Base-by-base conservation (phyloP, 2,329 filamentous ascomycete genomes). In the Didymella sp. region DNA sequence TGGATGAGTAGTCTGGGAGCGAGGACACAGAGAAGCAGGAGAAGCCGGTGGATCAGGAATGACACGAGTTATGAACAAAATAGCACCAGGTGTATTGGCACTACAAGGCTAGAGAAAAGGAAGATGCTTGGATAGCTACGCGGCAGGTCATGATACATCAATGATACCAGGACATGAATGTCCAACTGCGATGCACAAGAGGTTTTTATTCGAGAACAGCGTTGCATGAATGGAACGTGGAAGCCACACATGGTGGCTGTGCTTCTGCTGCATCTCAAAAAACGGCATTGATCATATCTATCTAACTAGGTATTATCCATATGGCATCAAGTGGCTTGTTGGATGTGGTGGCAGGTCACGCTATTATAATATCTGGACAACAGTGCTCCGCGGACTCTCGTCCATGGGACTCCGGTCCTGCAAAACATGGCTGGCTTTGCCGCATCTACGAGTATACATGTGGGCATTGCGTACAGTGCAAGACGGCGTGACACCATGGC, bases 161-260 rank as follows among this genome's bases (percentile, higher is more conserved):
- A 62, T 58, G 58, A 62, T 59, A 64, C 61, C 57, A 62, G 63
- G 61, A 58, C 59, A 27, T 31, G 40, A 17, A 51, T 17, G 61
- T 63, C 63, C 61, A 62, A 43, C 35, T 56, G 45, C 45, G 46
- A 55, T 51, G 58, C 50, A 53, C 31, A 33, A 19, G 3, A 7
- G 6, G 31, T 28, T 7, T 35, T n/a, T 17, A 19, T 17, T 19
- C n/a, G 12, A 37, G 17, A 17, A 17, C 17, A 1, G 8, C 17
- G 33, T 15, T 17, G 15, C 15, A 12, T 19, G 3, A 9, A 19
- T 19, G 17, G 17, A 11, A 11, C 7, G 11, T 11, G 33, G 5
- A 37, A 37, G 33, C 33, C 19, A 35, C n/a, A 6, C 15, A 17
- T 8, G 15, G 30, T 4, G 4, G 8, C 25, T 27, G 4, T 27